Evolutionary conservation across 164 flowering plant genomes (phyloP).

Genomic region (Litsea cubeba): DNA sequence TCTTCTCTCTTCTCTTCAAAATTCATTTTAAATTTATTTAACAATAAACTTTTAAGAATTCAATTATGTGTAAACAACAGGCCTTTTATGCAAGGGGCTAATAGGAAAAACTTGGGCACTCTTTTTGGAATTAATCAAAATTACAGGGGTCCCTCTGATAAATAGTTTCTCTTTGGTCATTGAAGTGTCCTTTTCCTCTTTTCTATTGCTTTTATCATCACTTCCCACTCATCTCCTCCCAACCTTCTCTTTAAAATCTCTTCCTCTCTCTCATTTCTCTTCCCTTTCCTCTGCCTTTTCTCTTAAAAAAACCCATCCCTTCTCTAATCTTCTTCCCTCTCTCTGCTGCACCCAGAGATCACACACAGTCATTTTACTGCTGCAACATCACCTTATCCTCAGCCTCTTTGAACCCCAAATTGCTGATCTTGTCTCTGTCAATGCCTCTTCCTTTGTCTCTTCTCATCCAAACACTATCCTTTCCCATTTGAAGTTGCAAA

Average conservation of each 20-base stretch:
- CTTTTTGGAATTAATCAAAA: too few relatives aligned
- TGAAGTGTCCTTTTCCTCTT: neutral
- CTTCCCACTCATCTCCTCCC: neutral
- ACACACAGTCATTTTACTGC: too few relatives aligned
- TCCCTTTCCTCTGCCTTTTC: neutral
- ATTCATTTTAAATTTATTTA: too few relatives aligned
- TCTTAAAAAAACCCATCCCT: neutral
- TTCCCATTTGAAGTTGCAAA: neutral
- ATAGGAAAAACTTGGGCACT: too few relatives aligned
- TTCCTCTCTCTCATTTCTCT: conserved; percentile 1
- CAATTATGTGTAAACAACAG: too few relatives aligned
- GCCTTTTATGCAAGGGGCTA: too few relatives aligned
- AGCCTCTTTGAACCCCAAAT: neutral
- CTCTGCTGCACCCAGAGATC: neutral
- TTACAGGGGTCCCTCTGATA: too few relatives aligned
- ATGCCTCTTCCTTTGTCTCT: conserved; percentile 2
- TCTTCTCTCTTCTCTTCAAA: too few relatives aligned
- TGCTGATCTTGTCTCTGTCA: neutral
- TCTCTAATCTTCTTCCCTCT: neutral
- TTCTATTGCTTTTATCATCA: neutral
- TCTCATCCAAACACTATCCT: conserved; percentile 7
- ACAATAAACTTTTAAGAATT: too few relatives aligned
- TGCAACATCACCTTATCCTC: neutral
- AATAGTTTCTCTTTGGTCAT: too few relatives aligned
- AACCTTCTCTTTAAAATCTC: neutral